phyloP scores from a whole-genome alignment of 164 flowering plant species.

The Stephania japonica region DNA sequence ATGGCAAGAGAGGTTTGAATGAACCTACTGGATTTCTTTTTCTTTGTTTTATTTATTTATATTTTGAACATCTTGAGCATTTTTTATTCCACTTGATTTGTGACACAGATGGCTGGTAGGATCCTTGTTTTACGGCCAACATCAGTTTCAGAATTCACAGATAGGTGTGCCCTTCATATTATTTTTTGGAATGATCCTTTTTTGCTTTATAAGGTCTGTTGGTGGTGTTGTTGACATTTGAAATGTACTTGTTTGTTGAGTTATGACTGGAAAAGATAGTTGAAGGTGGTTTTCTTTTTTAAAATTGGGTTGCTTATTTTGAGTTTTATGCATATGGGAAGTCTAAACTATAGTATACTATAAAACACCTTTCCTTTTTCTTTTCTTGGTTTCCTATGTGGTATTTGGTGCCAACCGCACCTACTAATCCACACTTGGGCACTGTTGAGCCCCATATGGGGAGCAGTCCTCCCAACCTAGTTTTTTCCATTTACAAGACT shows the following conservation, averaged over 20 bases:
- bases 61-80: neutral
- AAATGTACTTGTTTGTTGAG: neutral
- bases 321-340: neutral
- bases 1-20: constrained; percentile 62
- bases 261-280: neutral
- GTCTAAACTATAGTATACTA: neutral
- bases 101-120: constrained; percentile 77
- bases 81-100: neutral
- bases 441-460: too few relatives aligned
- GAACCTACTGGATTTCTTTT: neutral
- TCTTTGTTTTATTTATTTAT: neutral
- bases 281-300: neutral
- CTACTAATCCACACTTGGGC: too few relatives aligned
- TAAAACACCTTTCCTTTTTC: neutral
- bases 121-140: constrained; percentile 73
- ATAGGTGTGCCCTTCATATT: constrained; percentile 38
- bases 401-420: too few relatives aligned
- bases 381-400: too few relatives aligned
- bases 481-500: too few relatives aligned
- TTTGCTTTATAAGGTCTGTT: neutral
- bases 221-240: neutral
- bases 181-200: neutral
- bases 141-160: constrained; percentile 65
- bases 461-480: too few relatives aligned
- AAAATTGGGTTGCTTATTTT: neutral